Evolutionary conservation across 768 basidiomycete genomes (phyloP), one percentile per base, ranked within the genome.

Genomic region (Tylopilus sp.): DNA sequence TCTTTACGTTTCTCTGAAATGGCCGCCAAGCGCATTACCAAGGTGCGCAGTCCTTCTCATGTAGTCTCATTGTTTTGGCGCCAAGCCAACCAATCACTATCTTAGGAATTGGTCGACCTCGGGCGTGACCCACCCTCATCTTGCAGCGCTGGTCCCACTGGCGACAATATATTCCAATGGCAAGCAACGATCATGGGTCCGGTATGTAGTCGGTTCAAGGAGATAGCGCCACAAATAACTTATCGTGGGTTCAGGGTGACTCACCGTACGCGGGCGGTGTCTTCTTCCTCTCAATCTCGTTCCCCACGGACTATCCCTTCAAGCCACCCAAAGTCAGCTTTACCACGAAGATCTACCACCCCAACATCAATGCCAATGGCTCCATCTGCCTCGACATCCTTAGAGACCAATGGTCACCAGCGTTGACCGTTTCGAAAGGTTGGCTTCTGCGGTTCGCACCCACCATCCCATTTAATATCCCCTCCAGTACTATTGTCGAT

Each of bases 261-360:
- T 97, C 94, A 64, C 97, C 97, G 26, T 99, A 99, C 70, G 86
- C 96, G 29, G 97, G 97, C 66, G 97, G 97, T 71, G 97, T 99
- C 51, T 99, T 99, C 80, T 98, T 98, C 89, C 85, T 95, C 43
- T 86, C 87, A 45, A 94, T 96, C 71, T 84, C 80, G 40, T 94
- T 94, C 82, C 92, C 92, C 43, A 92, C 89, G 73, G 96, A 99
- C 73, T 99, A 99, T 78, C 97, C 97, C 24, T 98, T 98, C 87
- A 98, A 98, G 77, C 97, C 97, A 38, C 97, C 97, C 74, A 99
- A 99, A 83, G 93, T 99, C 76, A 88, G 88, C 78, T 99, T 99
- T 75, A 96, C 93, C 62, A 98, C 97, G 69, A 98, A 97, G 89
- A 98, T 98, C 65, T 98, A 98, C 74, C 96, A 98, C 74, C 96